Evolutionary conservation across 2,329 filamentous ascomycete species (phyloP).

Genomic region (Acephala macrosclerotiorum): DNA sequence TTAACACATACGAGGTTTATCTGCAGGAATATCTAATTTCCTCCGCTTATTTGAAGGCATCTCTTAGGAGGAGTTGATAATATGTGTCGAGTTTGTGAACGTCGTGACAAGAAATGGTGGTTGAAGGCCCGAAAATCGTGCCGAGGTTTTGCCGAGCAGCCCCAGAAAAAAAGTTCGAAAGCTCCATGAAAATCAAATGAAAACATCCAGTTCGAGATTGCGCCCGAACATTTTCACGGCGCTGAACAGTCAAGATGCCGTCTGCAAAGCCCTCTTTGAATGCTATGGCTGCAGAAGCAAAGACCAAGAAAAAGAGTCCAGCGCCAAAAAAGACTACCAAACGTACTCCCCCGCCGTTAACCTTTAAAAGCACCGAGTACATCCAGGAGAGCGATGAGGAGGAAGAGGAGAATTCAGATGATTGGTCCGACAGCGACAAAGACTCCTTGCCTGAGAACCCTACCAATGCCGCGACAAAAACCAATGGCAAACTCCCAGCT

Average conservation of each 20-base stretch:
- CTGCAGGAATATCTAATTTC: slow-evolving; percentile 49
- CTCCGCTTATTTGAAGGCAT: slow-evolving; percentile 50
- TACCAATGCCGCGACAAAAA: slow-evolving; percentile 19
- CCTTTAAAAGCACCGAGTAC: slow-evolving; percentile 41
- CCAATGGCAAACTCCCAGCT: slow-evolving; percentile 38
- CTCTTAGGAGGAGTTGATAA: background rate
- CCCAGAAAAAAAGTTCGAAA: slow-evolving; percentile 35
- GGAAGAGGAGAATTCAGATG: slow-evolving; percentile 29
- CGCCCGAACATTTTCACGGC: background rate
- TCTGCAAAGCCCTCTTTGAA: slow-evolving; percentile 29
- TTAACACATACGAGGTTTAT: slow-evolving; percentile 46
- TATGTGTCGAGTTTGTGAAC: no score
- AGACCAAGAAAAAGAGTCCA: slow-evolving; percentile 29
- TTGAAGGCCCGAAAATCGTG: slow-evolving; percentile 24
- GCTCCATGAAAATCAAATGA: background rate
- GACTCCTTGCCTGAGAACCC: slow-evolving; percentile 33
- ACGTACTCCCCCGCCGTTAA: slow-evolving; percentile 15
- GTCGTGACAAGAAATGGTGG: background rate
- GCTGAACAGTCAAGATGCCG: slow-evolving; percentile 9
- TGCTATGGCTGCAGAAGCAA: slow-evolving; percentile 27
- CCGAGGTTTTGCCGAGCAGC: slow-evolving; percentile 23
- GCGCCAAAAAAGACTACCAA: slow-evolving; percentile 24
- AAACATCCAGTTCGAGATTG: background rate
- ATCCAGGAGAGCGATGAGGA: slow-evolving; percentile 42
- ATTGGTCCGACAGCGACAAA: slow-evolving; percentile 34